Evolutionary conservation across 1,284 basidiomycete genomes (phyloP), one percentile per base, ranked within the genome.

Genomic region (Ganoderma boninense): DNA sequence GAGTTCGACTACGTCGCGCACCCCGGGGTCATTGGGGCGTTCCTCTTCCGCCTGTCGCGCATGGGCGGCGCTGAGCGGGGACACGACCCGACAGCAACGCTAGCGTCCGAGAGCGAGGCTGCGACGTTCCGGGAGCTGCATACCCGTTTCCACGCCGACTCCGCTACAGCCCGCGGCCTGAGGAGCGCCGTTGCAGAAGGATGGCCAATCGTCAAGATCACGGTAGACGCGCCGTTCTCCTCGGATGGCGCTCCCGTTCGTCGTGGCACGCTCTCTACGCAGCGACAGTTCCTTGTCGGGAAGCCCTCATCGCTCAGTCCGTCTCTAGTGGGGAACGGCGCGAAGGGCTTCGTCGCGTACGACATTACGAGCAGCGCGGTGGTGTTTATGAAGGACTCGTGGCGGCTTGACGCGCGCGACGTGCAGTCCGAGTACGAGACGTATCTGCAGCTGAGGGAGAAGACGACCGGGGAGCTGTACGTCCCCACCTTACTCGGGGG

Each of bases 401-500:
- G 65, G 65, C 65, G 57, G 7, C 35, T 32, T 18, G 52, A 65
- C 35, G 29, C 62, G 42, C 43, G 29, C 18, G 49, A 40, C 7
- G 32, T 29, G 23, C 52, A 65, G 62, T 49, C 32, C 4, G 62
- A 64, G 29, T 42, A 35, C 26, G 44, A 64, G 32, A 54, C 29
- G 20, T 49, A 52, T 13, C 23, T 64, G 63, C 43, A 49, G 63
- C 32, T 64, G 29, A 38, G 49, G 26, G 64, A 56, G 16, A 59
- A n/a, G 18, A 23, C 42, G 18, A n/a, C 11, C 2, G 60, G 61
- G 7, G 64, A 68, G 8, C 23, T 42, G 11, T 18, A 66, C 38
- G 44, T 71, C 26, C 63, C 67, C 5, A 66, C 70, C 10, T 54
- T 68, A 11, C n/a, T 71, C 7, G 59, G 68, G 35, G 66, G 44